Evolutionary conservation across 2,329 filamentous ascomycete species (phyloP), one percentile per base, ranked within the genome.

Genomic region (Fusarium caatingaense): DNA sequence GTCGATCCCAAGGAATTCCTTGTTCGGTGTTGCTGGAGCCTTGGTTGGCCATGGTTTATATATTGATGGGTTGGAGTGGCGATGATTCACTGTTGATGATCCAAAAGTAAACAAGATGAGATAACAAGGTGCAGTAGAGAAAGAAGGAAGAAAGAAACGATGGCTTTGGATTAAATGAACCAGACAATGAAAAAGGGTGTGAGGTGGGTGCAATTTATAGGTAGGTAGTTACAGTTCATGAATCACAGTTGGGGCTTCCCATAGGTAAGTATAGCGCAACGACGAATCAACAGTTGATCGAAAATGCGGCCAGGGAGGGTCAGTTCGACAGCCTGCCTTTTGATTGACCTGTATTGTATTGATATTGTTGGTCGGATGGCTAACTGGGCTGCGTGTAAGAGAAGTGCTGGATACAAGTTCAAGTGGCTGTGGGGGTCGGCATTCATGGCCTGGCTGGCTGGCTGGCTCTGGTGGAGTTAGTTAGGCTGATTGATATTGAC

Each of bases 1-100:
- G 68, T 8, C 50, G 46, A 12, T 72, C 69, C 69, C 69, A 71
- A 18, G 69, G 68, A 11, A 71, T 60, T 3, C 60, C 40, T 2
- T 55, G 20, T 41, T 25, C 11, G 58, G 8, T 32, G 55, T 20
- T 28, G 44, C 32, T 44, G 37, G 41, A 13, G 21, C 13, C 25
- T 13, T 40, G 28, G 34, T 27, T 27, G 13, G 46, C 20, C 68
- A 71, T 68, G 34, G 12, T 50, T 42, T 27, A 37, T 37, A 37
- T 16, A n/a, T 47, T 13, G 27, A 8, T 32, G 18, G 6, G 34
- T 55, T 20, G 34, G 42, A 21, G 34, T 42, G n/a, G 55, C 5
- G 37, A 41, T 44, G 41, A 59, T n/a, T n/a, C 49, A 40, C 41
- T 48, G 45, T 40, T 44, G 44, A 15, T 21, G 37, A 32, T 16